Base-by-base conservation (phyloP, 2,329 filamentous ascomycete species). In the Beauveria scarabaeidicola region DNA sequence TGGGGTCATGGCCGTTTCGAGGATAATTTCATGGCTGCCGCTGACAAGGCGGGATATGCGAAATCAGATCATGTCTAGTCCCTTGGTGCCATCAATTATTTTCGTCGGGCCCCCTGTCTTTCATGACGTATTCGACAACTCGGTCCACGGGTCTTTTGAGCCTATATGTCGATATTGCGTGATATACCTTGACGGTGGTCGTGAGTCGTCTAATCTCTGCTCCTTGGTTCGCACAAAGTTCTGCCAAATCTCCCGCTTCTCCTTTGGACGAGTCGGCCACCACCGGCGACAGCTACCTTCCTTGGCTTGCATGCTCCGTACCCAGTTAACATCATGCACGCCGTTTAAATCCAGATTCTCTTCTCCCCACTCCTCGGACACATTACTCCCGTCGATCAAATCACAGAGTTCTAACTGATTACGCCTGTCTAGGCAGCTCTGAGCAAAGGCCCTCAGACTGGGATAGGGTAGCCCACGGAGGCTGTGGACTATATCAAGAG, bases 11-110 rank as follows among this genome's bases (percentile, higher is more conserved):
- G 68, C 11, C 59, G 60, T 2, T 68, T 74, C 2, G 76, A 81
- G 54, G 72, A 78, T 3, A 74, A 80, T 29, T 81, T 85, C n/a
- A n/a, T n/a, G n/a, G n/a, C n/a, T n/a, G n/a, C n/a, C n/a, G n/a
- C n/a, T n/a, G n/a, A 65, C 2, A 66, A 76, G 48, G 67, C 80
- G 9, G 83, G 82, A 1, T 79, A 78, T 65, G 73, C 74, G 0
- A 75, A 83, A 62, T 71, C 81, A n/a, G 69, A 75, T 15, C 81
- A 87, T 62, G 60, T 84, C 19, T 77, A 85, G 53, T 75, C 77
- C 52, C 70, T 86, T 0, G 74, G 80, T 0, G 61, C 72, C 53
- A 66, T 66, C 52, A 72, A 72, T 19, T 69, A 64, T 10, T 62
- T 71, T 36, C 40, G 52, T 2, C 52, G 40, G 3, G 67, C 65